Percentiles rank a stretch among this genome's conserved stretches.
Evolutionary conservation across 371 early-diverging fungal species (phyloP).

Genomic region (Syncephalastrum racemosum): DNA sequence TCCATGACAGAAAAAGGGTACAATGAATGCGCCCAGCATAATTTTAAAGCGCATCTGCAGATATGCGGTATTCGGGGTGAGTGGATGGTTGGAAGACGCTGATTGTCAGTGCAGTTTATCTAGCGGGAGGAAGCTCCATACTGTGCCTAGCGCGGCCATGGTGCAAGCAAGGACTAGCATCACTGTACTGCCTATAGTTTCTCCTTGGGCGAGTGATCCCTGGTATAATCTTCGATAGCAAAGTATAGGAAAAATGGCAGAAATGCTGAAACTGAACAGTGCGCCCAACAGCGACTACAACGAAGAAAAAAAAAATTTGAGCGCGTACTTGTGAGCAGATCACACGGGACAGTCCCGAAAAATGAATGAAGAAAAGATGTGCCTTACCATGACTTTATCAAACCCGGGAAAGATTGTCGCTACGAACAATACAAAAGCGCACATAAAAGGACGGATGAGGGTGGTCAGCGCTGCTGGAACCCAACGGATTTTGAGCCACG

Average conservation of each 20-base stretch:
- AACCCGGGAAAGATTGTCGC: conserved; percentile 64
- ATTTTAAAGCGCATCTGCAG: too few species aligned
- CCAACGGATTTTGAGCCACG: conserved; percentile 18
- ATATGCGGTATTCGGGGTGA: too few species aligned
- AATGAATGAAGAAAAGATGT: not conserved
- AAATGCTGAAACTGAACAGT: conserved; percentile 36
- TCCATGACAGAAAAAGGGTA: too few species aligned
- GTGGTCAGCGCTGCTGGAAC: conserved; percentile 16
- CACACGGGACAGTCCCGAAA: not conserved
- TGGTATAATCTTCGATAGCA: conserved; percentile 34
- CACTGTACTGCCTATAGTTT: conserved; percentile 8
- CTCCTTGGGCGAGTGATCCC: conserved; percentile 6
- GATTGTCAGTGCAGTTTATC: too few species aligned
- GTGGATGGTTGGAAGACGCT: too few species aligned
- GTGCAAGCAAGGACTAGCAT: conserved; percentile 16
- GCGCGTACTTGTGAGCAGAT: not conserved
- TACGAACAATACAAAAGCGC: conserved; percentile 24
- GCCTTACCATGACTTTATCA: conserved; percentile 57
- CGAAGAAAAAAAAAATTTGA: not conserved
- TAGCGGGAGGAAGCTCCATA: conserved; percentile 27
- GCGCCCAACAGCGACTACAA: conserved; percentile 33
- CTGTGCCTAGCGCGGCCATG: conserved; percentile 26
- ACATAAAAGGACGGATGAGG: conserved; percentile 16
- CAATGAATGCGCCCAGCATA: too few species aligned
- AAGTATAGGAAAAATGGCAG: conserved; percentile 38